phyloP scores from a whole-genome alignment of 1,284 basidiomycete species.

The Ceratobasidium sp. region DNA sequence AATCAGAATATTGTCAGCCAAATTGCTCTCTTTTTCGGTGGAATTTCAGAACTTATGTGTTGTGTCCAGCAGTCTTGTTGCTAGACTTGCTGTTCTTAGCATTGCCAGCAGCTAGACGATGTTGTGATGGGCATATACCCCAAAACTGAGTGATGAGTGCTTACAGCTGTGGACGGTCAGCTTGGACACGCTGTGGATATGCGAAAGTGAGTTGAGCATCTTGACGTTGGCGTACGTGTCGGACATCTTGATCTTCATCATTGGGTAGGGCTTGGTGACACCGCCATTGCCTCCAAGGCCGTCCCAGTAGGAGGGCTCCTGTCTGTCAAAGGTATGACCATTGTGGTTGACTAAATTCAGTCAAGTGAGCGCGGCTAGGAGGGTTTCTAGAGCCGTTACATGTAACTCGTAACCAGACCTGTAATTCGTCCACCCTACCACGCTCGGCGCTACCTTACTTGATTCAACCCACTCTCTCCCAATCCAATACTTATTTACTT shows the following conservation, averaged over 20 bases:
- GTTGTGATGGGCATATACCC: too few relatives aligned
- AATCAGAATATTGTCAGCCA: background rate
- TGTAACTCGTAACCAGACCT: too few relatives aligned
- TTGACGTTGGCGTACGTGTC: constrained; percentile 61
- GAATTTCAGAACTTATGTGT: constrained; percentile 51
- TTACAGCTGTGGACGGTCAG: constrained; percentile 57
- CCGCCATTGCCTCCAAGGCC: constrained; percentile 58
- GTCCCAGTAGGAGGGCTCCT: constrained; percentile 62
- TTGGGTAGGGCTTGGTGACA: constrained; percentile 58
- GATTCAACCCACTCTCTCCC: too few relatives aligned
- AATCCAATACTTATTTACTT: too few relatives aligned
- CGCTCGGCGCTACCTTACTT: too few relatives aligned
- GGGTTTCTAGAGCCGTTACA: too few relatives aligned
- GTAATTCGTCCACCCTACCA: too few relatives aligned
- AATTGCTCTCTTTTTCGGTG: background rate
- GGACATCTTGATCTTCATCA: constrained; percentile 63
- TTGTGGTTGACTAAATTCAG: constrained; percentile 64
- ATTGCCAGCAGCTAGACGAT: constrained; percentile 56
- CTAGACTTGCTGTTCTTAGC: constrained; percentile 60
- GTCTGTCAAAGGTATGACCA: constrained; percentile 60
- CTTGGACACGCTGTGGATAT: constrained; percentile 53
- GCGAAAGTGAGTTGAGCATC: constrained; percentile 61
- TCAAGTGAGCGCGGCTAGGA: too few relatives aligned
- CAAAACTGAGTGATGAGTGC: constrained; percentile 23
- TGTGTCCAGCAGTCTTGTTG: constrained; percentile 56